These are phyloP conservation scores for Trametes hirsuta DNA, from an alignment of 1,284 basidiomycete species.

Conservation along the genomic window DNA sequence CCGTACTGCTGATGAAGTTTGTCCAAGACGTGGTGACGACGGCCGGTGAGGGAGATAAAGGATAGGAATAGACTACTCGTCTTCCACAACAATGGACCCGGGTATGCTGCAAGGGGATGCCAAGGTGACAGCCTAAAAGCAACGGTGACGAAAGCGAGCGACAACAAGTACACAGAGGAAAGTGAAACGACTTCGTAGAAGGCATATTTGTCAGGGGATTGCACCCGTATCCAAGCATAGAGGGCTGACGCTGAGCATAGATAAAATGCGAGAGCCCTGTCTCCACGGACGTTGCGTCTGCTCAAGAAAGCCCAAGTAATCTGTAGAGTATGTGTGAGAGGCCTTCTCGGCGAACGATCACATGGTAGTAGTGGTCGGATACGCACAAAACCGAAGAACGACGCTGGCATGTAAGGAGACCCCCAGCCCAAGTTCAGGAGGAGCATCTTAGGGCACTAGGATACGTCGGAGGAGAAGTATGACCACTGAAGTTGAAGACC, in stretches of 20 bases:
- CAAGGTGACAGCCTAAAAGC: constrained; percentile 8
- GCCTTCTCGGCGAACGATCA: too few species aligned
- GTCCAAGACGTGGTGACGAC: not conserved
- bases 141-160: constrained; percentile 1
- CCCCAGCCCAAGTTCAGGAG: too few species aligned
- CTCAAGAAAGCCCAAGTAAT: not conserved
- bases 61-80: not conserved
- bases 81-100: constrained; percentile 1
- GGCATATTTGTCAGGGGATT: not conserved
- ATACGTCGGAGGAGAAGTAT: too few species aligned
- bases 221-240: not conserved
- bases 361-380: too few species aligned
- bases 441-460: too few species aligned
- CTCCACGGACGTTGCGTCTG: not conserved
- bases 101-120: constrained; percentile 4
- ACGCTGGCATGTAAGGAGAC: too few species aligned
- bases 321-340: not conserved
- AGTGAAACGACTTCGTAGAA: not conserved
- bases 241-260: not conserved
- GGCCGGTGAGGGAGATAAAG: constrained; percentile 1
- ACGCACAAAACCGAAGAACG: too few species aligned
- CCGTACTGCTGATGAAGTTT: not conserved
- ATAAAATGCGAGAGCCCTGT: not conserved
- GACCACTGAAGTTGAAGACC: too few species aligned
- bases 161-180: not conserved